A percentile compares a stretch with the other conserved stretches of the same genome.
Conservation (phyloP, 2,329 filamentous ascomycete species). For the Colletotrichum sp. region DNA sequence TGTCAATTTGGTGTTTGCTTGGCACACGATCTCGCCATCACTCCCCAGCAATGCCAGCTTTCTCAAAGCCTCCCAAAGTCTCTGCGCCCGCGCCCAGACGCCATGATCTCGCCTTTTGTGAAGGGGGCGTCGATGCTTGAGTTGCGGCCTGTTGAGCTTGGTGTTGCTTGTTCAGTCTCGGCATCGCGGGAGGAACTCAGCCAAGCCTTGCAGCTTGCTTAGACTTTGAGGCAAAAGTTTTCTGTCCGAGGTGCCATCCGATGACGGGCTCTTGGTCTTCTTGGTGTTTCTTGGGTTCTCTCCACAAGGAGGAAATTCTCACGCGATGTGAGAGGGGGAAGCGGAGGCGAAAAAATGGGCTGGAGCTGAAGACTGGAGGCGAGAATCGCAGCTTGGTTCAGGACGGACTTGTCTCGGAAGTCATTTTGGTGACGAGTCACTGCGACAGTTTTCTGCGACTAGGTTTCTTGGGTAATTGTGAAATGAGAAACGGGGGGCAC, state of each 20-base stretch:
- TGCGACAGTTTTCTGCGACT: background rate
- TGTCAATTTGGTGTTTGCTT: background rate
- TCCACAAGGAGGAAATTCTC: constrained; percentile 2
- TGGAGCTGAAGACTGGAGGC: background rate
- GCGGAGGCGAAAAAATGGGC: background rate
- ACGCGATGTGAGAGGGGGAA: constrained; percentile 1
- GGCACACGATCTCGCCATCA: background rate
- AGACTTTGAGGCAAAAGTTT: background rate
- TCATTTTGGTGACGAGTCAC: background rate
- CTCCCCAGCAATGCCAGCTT: background rate
- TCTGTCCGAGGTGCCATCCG: background rate
- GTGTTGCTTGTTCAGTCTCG: constrained; percentile 8
- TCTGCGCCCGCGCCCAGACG: background rate
- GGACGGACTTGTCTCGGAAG: background rate
- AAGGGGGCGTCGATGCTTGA: background rate
- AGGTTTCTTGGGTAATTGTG: background rate
- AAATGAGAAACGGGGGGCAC: background rate
- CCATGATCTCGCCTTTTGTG: background rate
- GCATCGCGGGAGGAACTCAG: background rate
- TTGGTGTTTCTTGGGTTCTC: constrained; percentile 8
- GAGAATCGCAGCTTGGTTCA: background rate
- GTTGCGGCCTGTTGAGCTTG: background rate
- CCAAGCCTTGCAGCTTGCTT: background rate
- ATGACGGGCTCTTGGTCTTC: background rate
- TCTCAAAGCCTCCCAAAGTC: background rate